phyloP scores from a whole-genome alignment of 1,284 basidiomycete genomes.

The Ustilago bromivora region DNA sequence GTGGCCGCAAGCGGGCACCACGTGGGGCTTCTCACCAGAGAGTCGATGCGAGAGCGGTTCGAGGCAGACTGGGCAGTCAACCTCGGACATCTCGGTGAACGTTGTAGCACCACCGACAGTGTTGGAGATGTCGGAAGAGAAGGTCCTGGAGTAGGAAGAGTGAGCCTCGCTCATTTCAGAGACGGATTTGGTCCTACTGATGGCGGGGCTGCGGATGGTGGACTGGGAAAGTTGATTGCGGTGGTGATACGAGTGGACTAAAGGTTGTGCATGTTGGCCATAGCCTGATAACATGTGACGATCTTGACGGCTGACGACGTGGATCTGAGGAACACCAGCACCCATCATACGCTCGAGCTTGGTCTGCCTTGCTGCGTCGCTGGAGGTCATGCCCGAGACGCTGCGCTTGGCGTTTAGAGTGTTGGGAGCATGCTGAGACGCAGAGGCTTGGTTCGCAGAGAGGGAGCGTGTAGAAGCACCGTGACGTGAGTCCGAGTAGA shows the following conservation, averaged over 20 bases:
- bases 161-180: constrained; percentile 32
- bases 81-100: constrained; percentile 78
- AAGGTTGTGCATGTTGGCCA: constrained; percentile 8
- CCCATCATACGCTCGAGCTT: constrained; percentile 63
- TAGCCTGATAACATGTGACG: constrained; percentile 21
- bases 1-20: constrained; percentile 97
- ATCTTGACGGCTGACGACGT: constrained; percentile 37
- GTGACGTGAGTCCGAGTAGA: constrained; percentile 23
- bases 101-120: constrained; percentile 70
- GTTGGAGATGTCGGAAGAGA: constrained; percentile 36
- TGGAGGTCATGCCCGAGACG: constrained; percentile 25
- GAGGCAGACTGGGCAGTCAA: constrained; percentile 89
- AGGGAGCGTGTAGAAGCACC: constrained; percentile 33
- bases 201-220: constrained; percentile 9
- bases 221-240: constrained; percentile 12
- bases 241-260: constrained; percentile 21
- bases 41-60: constrained; percentile 86
- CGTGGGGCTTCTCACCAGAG: constrained; percentile 92
- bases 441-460: constrained; percentile 30
- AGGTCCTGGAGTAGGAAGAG: constrained; percentile 30
- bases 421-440: not conserved
- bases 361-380: constrained; percentile 32
- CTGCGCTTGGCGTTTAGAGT: constrained; percentile 27
- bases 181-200: constrained; percentile 23
- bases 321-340: constrained; percentile 42